A percentile compares a stretch with the other conserved stretches of the same genome.
These are phyloP conservation scores for Colletotrichum destructivum DNA, from an alignment of 2,329 filamentous ascomycete species.

Conservation along the genomic window DNA sequence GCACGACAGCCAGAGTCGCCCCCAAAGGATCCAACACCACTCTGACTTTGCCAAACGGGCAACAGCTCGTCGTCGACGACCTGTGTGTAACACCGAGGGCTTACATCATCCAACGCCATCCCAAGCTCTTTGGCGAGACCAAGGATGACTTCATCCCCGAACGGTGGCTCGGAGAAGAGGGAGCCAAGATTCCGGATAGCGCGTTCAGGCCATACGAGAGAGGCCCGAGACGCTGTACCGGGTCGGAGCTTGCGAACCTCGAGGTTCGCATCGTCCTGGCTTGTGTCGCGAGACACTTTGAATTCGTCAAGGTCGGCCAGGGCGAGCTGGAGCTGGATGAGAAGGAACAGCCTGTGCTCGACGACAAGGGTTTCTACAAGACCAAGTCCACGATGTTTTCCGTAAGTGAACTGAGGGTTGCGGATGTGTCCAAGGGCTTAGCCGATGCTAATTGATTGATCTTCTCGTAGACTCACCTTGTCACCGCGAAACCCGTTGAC, in stretches of 20 bases:
- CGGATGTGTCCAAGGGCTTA: not conserved
- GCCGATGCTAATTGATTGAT: not conserved
- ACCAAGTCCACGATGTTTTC: slow-evolving; percentile 35
- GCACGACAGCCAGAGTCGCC: slow-evolving; percentile 48
- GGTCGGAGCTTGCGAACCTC: slow-evolving; percentile 33
- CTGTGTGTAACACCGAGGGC: slow-evolving; percentile 52
- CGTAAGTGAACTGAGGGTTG: not conserved
- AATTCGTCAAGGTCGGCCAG: slow-evolving; percentile 36
- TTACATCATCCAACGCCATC: slow-evolving; percentile 53
- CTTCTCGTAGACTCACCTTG: slow-evolving; percentile 24
- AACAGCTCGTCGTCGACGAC: slow-evolving; percentile 51
- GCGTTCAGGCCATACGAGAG: slow-evolving; percentile 31
- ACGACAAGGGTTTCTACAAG: slow-evolving; percentile 37
- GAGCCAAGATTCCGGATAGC: slow-evolving; percentile 31
- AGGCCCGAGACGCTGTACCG: slow-evolving; percentile 30
- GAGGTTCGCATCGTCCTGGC: slow-evolving; percentile 30
- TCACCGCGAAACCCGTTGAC: slow-evolving; percentile 34
- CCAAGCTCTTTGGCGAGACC: slow-evolving; percentile 51
- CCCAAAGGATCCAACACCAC: slow-evolving; percentile 35
- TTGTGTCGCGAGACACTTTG: slow-evolving; percentile 28
- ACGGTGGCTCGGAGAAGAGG: slow-evolving; percentile 51
- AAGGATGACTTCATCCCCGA: slow-evolving; percentile 56
- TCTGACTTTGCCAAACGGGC: slow-evolving; percentile 49
- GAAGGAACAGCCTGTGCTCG: slow-evolving; percentile 21
- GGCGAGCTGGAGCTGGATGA: slow-evolving; percentile 34